Evolutionary conservation across 345 rosid species (phyloP).

Genomic region (Pugionium dolabratum): DNA sequence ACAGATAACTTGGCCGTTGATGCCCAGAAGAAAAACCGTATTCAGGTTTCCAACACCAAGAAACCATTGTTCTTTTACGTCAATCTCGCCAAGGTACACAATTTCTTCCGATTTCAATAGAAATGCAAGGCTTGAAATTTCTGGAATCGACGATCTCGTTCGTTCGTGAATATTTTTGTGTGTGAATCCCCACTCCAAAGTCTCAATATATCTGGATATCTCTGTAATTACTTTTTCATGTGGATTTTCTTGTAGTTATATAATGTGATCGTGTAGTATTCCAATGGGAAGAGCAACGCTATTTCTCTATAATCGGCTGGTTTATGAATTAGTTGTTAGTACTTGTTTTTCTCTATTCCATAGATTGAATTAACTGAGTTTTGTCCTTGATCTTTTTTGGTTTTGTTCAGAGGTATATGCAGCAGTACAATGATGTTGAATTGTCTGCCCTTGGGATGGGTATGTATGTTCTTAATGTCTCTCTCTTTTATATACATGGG

Average conservation of each 20-base stretch:
- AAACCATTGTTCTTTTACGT: slow-evolving; percentile 94
- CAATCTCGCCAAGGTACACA: slow-evolving; percentile 77
- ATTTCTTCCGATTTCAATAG: too few species aligned
- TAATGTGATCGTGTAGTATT: too few species aligned
- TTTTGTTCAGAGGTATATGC: slow-evolving; percentile 81
- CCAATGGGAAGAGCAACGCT: too few species aligned
- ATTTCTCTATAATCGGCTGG: too few species aligned
- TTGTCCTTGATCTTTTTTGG: slow-evolving; percentile 10
- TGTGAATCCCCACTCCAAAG: background rate
- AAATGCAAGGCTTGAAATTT: slow-evolving; percentile 5
- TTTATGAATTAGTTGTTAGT: too few species aligned
- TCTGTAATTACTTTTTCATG: background rate
- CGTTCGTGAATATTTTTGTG: background rate
- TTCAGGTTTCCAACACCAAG: slow-evolving; percentile 94
- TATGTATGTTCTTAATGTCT: slow-evolving; percentile 36
- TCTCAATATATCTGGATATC: background rate
- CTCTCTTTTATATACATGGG: slow-evolving; percentile 1
- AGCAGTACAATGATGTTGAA: slow-evolving; percentile 80
- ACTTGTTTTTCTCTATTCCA: background rate
- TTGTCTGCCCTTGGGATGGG: slow-evolving; percentile 96
- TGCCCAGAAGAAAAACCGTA: slow-evolving; percentile 69
- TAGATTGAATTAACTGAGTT: slow-evolving; percentile 7
- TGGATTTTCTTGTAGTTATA: too few species aligned
- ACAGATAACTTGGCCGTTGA: slow-evolving; percentile 56
- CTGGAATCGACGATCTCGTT: background rate